These are phyloP conservation scores for Porphyrellus cyaneotinctus DNA, from an alignment of 768 basidiomycete species.

Conservation along the genomic window DNA sequence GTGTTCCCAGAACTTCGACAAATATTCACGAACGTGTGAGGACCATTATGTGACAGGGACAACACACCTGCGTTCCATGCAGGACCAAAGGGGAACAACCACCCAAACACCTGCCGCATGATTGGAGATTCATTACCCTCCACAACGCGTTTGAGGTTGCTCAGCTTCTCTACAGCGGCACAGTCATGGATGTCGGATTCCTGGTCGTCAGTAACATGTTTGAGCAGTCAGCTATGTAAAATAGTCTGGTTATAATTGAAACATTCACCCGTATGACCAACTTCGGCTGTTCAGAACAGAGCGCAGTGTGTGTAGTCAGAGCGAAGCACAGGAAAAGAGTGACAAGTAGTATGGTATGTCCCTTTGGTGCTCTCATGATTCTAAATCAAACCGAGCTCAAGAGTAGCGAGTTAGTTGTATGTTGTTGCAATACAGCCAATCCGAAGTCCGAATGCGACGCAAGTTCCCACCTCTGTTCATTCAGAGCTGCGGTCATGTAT, in stretches of 20 bases:
- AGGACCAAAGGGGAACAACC: constrained; percentile 87
- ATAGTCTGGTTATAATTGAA: neutral
- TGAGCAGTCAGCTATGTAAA: constrained; percentile 5
- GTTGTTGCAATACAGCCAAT: neutral
- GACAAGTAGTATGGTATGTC: constrained; percentile 31
- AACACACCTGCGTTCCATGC: constrained; percentile 72
- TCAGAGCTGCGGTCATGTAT: constrained; percentile 28
- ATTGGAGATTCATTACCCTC: constrained; percentile 66
- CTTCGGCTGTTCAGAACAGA: constrained; percentile 19
- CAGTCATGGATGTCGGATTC: constrained; percentile 43
- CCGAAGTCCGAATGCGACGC: constrained; percentile 23
- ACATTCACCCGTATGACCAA: constrained; percentile 31
- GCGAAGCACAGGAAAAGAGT: constrained; percentile 42
- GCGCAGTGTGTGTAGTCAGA: constrained; percentile 16
- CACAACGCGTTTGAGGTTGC: constrained; percentile 54
- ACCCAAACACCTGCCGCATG: constrained; percentile 74
- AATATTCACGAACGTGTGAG: constrained; percentile 22
- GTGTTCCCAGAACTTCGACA: constrained; percentile 71
- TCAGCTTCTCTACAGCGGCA: constrained; percentile 42
- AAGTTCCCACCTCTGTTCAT: neutral
- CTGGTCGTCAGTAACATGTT: constrained; percentile 27
- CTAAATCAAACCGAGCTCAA: neutral
- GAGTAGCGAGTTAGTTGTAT: neutral
- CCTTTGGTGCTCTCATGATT: constrained; percentile 20
- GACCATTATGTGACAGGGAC: neutral